Evolutionary conservation across 805 yeast species (phyloP), one percentile per base, ranked within the genome.

Genomic region (Wickerhamomyces ciferrii): DNA sequence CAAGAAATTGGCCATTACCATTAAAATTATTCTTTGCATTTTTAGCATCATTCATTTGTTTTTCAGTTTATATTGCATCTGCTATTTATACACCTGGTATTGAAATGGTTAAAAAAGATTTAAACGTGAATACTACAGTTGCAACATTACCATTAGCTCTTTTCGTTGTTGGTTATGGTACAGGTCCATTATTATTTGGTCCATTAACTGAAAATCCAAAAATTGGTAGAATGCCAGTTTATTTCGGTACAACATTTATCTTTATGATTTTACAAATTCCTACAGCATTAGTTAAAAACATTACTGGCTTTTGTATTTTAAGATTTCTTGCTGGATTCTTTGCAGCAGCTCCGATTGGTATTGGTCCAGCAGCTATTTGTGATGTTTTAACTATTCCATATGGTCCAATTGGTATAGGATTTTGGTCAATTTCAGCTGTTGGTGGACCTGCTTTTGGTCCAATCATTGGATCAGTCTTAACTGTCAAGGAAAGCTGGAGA

Each of bases 361-460:
- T 84, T 21, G 56, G 51, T 21, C 32, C 52, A 7, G 80, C 84
- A 3, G 87, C 82, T 57, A 60, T 80, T 39, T 82, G 72, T 63
- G 39, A 50, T 27, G 31, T 27, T 10, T 13, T 27, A 10, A 27
- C 15, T 27, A 27, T 27, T 4, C 31, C 31, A 14, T 76, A 81
- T 3, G 62, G 68, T 29, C 58, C 62, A 13, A 69, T 87, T 56
- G 87, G 84, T 27, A 62, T 64, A 45, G 81, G 83, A 10, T 27
- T 5, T 27, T 27, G 31, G 31, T 27, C 31, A 7, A 27, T 27
- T 7, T 9, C 31, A 8, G 31, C 31, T 31, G 94, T 95, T 48
- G 7, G 14, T 8, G 31, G 31, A 10, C 97, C 97, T 20, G 74
- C 87, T 70, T 46, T 84, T 32, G 92, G 92, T 0, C 97, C 97